Evolutionary conservation across 305 asterid species (phyloP).

Genomic region (Fraxinus greggii): DNA sequence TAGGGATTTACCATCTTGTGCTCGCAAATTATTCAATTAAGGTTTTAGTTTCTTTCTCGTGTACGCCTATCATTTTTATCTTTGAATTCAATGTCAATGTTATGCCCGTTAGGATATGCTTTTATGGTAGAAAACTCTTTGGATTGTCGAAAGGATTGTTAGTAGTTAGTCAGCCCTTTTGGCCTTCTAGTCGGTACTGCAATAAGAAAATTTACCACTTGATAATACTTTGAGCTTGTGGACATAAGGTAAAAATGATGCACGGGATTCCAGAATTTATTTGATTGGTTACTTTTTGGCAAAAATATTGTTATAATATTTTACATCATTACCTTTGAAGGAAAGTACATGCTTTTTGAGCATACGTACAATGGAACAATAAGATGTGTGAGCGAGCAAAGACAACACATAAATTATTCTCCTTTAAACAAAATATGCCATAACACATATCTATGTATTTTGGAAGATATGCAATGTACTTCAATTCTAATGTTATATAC

Average conservation of each 20-base stretch:
- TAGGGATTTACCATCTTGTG: too few relatives aligned
- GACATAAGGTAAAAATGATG: not conserved
- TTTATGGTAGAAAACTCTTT: not conserved
- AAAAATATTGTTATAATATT: not conserved
- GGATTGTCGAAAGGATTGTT: not conserved
- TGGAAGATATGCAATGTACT: not conserved
- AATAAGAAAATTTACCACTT: not conserved
- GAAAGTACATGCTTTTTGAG: not conserved
- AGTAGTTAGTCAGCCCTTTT: not conserved
- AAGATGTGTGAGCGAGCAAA: not conserved
- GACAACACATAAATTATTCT: not conserved
- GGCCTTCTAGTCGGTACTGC: not conserved
- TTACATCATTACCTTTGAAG: not conserved
- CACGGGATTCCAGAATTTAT: not conserved
- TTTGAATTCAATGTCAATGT: not conserved
- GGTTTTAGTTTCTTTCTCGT: not conserved
- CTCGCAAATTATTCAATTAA: too few relatives aligned
- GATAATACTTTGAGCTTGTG: not conserved
- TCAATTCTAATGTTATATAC: not conserved
- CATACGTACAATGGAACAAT: not conserved
- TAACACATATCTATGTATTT: not conserved
- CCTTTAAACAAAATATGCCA: not conserved
- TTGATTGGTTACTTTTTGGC: not conserved
- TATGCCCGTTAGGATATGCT: not conserved
- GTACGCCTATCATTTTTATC: not conserved